Percentiles rank a stretch among this genome's conserved stretches.
These are phyloP conservation scores for Rosa multiflora DNA, from an alignment of 306 rosid species.

Conservation along the genomic window DNA sequence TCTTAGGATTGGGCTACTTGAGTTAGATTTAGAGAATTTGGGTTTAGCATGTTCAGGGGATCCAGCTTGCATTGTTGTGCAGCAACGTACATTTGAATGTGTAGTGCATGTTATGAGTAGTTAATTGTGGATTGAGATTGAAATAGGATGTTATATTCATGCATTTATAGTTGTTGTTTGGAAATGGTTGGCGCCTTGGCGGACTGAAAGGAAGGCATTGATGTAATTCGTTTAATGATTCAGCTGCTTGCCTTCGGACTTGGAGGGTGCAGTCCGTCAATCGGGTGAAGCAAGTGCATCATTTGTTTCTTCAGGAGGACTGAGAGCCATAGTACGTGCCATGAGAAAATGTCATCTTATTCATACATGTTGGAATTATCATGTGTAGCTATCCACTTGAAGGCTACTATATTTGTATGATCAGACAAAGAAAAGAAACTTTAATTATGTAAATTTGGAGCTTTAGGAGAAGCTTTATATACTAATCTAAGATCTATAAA, in stretches of 20 bases:
- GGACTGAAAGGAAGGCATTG: conserved; percentile 24
- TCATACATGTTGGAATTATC: neutral
- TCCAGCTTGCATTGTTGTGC: neutral
- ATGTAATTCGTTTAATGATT: conserved; percentile 31
- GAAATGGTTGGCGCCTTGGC: neutral
- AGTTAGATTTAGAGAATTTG: neutral
- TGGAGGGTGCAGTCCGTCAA: conserved; percentile 92
- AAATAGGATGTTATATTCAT: neutral
- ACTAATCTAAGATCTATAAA: neutral
- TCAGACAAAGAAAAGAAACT: neutral
- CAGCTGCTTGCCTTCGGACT: conserved; percentile 94
- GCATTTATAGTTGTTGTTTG: conserved; percentile 12
- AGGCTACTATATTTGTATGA: neutral
- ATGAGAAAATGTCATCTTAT: conserved; percentile 22
- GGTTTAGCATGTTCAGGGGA: neutral
- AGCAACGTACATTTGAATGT: neutral
- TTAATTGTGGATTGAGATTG: neutral
- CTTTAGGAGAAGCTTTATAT: neutral
- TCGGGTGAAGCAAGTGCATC: conserved; percentile 70
- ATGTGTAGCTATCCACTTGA: neutral
- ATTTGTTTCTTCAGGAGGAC: conserved; percentile 87
- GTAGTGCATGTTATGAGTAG: neutral
- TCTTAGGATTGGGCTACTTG: neutral
- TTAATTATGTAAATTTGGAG: neutral
- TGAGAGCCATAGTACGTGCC: conserved; percentile 78